Evolutionary conservation across 1,284 basidiomycete genomes (phyloP).

Genomic region (Pyrrhoderma noxium): DNA sequence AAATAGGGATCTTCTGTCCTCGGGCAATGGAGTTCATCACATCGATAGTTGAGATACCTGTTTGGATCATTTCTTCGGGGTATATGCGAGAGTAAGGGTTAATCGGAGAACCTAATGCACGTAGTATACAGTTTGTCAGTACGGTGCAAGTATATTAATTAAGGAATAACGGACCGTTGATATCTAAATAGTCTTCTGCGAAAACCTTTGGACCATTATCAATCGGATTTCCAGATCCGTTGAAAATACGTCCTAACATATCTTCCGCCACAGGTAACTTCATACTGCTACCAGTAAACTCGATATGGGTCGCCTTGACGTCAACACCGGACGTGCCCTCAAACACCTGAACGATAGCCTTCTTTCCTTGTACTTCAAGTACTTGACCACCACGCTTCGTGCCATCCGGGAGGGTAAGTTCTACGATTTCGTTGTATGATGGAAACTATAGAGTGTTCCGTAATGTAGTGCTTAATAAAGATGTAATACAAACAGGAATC

Average conservation of each 20-base stretch:
- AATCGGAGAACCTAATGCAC: conserved; percentile 81
- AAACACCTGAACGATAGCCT: conserved; percentile 99
- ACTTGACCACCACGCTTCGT: conserved; percentile 95
- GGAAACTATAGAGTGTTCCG: conserved; percentile 61
- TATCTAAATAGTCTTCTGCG: conserved; percentile 99
- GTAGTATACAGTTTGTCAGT: conserved; percentile 14
- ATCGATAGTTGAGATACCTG: conserved; percentile 98
- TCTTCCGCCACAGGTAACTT: conserved; percentile 99
- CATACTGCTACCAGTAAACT: conserved; percentile 98
- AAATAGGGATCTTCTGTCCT: conserved; percentile 99
- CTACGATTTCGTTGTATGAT: conserved; percentile 99
- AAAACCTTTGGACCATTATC: conserved; percentile 99
- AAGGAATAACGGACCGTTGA: conserved; percentile 71
- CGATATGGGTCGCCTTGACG: conserved; percentile 94
- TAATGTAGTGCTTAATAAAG: neutral
- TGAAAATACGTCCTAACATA: conserved; percentile 99
- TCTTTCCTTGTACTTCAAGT: conserved; percentile 96
- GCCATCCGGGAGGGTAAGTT: conserved; percentile 93
- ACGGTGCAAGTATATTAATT: conserved; percentile 9
- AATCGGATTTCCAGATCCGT: conserved; percentile 96
- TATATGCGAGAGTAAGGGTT: conserved; percentile 99
- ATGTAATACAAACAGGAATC: conserved; percentile 14
- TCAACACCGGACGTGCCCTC: conserved; percentile 98
- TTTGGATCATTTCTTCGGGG: conserved; percentile 99
- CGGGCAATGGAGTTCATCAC: conserved; percentile 99